These are phyloP conservation scores for Henckelia pumila DNA, from an alignment of 257 asterid species.

Conservation along the genomic window DNA sequence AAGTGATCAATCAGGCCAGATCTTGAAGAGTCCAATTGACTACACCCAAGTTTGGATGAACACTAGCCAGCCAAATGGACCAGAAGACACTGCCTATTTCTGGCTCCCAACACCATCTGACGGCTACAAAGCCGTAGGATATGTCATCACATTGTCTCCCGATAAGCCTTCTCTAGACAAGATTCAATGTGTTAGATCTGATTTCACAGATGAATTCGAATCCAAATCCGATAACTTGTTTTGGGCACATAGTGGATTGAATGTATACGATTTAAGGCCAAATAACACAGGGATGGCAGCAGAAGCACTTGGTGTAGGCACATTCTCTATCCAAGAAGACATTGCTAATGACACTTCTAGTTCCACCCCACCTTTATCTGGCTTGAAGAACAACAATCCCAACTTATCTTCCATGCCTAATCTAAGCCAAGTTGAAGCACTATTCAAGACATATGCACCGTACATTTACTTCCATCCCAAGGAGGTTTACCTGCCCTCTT, in stretches of 20 bases:
- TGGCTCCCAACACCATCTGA: slow-evolving; percentile 80
- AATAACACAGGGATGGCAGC: slow-evolving; percentile 48
- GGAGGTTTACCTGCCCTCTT: slow-evolving; percentile 65
- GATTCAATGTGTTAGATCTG: slow-evolving; percentile 61
- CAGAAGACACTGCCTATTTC: slow-evolving; percentile 42
- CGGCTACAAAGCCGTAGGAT: slow-evolving; percentile 66
- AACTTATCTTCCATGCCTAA: slow-evolving; percentile 48
- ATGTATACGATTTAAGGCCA: slow-evolving; percentile 51
- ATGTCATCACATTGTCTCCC: slow-evolving; percentile 53
- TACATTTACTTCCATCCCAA: slow-evolving; percentile 63
- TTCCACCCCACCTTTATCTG: slow-evolving; percentile 35
- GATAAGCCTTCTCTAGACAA: slow-evolving; percentile 68
- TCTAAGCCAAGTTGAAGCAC: slow-evolving; percentile 40
- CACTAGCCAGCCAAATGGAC: slow-evolving; percentile 1
- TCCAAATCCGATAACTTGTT: slow-evolving; percentile 48
- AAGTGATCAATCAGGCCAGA: slow-evolving; percentile 37
- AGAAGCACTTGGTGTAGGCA: slow-evolving; percentile 44
- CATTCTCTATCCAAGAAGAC: slow-evolving; percentile 35
- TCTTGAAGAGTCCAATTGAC: slow-evolving; percentile 57
- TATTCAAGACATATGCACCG: slow-evolving; percentile 61
- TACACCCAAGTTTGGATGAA: slow-evolving; percentile 53
- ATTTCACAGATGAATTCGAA: slow-evolving; percentile 64
- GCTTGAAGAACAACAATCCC: slow-evolving; percentile 58
- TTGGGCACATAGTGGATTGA: slow-evolving; percentile 52
- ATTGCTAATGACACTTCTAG: slow-evolving; percentile 5